These are phyloP conservation scores for Daldinia grandis DNA, from an alignment of 495 filamentous ascomycete genomes.

Conservation along the genomic window DNA sequence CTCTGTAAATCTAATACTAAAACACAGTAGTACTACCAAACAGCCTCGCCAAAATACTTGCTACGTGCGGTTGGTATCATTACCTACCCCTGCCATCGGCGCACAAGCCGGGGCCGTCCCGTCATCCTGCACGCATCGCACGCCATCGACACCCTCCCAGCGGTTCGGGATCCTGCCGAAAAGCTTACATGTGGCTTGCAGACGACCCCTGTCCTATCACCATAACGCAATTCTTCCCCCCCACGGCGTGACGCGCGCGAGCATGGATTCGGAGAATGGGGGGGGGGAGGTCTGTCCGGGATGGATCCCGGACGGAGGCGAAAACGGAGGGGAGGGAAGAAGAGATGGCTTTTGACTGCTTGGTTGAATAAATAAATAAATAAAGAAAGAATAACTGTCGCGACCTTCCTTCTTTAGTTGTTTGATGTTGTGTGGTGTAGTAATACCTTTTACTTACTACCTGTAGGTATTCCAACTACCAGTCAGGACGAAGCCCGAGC, in stretches of 20 bases:
- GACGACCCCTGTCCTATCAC: background rate
- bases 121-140: slow-evolving; percentile 26
- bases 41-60: background rate
- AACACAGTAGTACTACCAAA: background rate
- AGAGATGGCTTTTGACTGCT: too few species aligned
- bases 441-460: background rate
- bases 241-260: slow-evolving; percentile 29
- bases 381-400: too few species aligned
- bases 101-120: slow-evolving; percentile 3
- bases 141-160: slow-evolving; percentile 19
- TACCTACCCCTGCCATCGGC: background rate
- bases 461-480: too few species aligned
- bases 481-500: too few species aligned
- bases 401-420: background rate
- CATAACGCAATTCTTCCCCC: slow-evolving; percentile 33
- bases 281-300: slow-evolving; percentile 9
- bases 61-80: background rate
- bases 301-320: slow-evolving; percentile 11
- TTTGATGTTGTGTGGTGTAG: background rate
- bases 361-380: background rate
- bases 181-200: background rate
- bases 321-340: background rate
- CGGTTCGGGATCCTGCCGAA: background rate
- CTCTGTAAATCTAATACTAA: background rate
- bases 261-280: slow-evolving; percentile 26